phyloP scores from a whole-genome alignment of 257 asterid species.

The Plantago elongata region DNA sequence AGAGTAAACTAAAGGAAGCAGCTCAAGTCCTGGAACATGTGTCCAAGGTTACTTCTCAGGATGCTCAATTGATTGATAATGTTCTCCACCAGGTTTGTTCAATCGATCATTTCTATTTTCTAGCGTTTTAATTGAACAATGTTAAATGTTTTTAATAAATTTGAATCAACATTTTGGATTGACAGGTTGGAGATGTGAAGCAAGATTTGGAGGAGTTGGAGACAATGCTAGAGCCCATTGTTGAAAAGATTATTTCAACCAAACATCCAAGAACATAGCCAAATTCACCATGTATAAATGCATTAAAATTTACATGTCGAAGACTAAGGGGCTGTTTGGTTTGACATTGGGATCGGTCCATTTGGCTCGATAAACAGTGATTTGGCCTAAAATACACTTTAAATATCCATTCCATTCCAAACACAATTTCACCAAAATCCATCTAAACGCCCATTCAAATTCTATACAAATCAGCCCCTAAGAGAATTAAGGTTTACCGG shows the following conservation, averaged over 20 bases:
- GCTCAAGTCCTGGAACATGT: slow-evolving; percentile 48
- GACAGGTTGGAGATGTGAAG: slow-evolving; percentile 57
- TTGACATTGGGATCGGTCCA: too few relatives aligned
- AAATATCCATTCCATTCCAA: too few relatives aligned
- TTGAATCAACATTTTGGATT: not conserved
- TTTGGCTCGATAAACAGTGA: too few relatives aligned
- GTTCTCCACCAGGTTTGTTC: slow-evolving; percentile 53
- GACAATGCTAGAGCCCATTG: slow-evolving; percentile 42
- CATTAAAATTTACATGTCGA: too few relatives aligned
- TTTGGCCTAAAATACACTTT: too few relatives aligned
- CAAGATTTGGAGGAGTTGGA: slow-evolving; percentile 56
- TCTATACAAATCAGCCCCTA: too few relatives aligned
- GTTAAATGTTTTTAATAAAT: not conserved
- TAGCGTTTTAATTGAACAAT: not conserved
- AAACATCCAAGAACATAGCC: slow-evolving; percentile 18
- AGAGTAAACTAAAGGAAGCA: slow-evolving; percentile 50
- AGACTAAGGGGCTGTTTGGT: too few relatives aligned
- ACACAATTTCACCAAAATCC: too few relatives aligned
- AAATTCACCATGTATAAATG: not conserved
- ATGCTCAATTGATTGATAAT: slow-evolving; percentile 44
- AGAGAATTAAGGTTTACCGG: too few relatives aligned
- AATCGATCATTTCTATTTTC: too few relatives aligned
- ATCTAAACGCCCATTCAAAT: too few relatives aligned
- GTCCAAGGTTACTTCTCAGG: slow-evolving; percentile 38
- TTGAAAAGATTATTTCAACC: slow-evolving; percentile 26